phyloP scores from a whole-genome alignment of 2,329 filamentous ascomycete genomes.

The Phialocephala sp. region DNA sequence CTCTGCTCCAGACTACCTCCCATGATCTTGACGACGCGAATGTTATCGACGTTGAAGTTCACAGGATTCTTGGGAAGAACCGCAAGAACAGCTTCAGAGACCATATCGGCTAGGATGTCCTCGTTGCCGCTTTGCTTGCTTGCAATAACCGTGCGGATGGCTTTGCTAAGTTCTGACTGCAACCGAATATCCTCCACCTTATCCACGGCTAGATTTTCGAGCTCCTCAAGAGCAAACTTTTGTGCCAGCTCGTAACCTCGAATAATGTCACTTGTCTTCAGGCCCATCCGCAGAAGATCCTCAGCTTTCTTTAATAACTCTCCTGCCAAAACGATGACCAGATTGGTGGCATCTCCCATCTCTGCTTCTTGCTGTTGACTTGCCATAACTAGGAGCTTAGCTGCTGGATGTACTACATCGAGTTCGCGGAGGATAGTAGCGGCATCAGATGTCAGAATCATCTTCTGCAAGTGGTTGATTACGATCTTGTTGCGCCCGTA shows the following conservation, averaged over 20 bases:
- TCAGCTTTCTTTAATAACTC: constrained; percentile 97
- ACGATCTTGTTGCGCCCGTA: constrained; percentile 99
- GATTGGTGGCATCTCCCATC: constrained; percentile 98
- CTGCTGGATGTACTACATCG: constrained; percentile 97
- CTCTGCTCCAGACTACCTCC: constrained; percentile 94
- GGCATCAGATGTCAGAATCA: constrained; percentile 98
- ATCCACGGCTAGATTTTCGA: constrained; percentile 91
- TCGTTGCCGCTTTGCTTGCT: constrained; percentile 97
- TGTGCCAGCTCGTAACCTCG: constrained; percentile 95
- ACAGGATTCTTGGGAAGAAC: constrained; percentile 94
- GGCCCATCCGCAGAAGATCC: constrained; percentile 92
- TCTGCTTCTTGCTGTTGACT: constrained; percentile 98
- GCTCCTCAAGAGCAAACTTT: constrained; percentile 79
- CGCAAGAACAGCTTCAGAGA: constrained; percentile 83
- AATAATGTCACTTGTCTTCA: constrained; percentile 98
- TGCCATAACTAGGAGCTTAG: constrained; percentile 97
- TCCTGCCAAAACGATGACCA: constrained; percentile 94
- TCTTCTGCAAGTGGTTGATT: constrained; percentile 99
- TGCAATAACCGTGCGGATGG: constrained; percentile 90
- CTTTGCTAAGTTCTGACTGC: constrained; percentile 87
- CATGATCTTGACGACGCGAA: constrained; percentile 99
- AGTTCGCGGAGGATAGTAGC: constrained; percentile 97
- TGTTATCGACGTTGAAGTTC: constrained; percentile 99
- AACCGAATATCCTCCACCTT: constrained; percentile 85
- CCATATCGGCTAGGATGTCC: constrained; percentile 83